These are phyloP conservation scores for Trichosporon inkin DNA, from an alignment of 1,284 basidiomycete genomes.

Conservation along the genomic window DNA sequence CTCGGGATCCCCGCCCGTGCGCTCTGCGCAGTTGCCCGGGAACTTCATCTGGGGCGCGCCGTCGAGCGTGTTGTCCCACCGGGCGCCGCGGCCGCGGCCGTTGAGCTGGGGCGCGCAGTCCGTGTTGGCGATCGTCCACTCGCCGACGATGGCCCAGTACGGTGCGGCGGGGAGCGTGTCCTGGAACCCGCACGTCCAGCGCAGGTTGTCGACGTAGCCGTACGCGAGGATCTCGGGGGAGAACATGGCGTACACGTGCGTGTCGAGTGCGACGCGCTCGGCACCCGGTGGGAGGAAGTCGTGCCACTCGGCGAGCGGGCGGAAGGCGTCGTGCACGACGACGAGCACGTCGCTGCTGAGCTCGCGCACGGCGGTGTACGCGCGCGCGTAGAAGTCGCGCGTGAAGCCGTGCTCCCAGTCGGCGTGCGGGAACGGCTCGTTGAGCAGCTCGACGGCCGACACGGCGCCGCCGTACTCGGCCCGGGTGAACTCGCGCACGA, in stretches of 20 bases:
- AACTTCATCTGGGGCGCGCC: neutral
- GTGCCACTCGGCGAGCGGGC: slow-evolving; percentile 69
- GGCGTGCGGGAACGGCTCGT: slow-evolving; percentile 14
- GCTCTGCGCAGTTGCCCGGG: slow-evolving; percentile 21
- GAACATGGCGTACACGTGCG: slow-evolving; percentile 58
- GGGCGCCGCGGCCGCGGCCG: slow-evolving; percentile 54
- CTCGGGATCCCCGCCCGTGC: slow-evolving; percentile 58
- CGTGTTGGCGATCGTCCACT: slow-evolving; percentile 58
- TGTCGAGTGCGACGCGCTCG: slow-evolving; percentile 32
- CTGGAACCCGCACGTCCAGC: slow-evolving; percentile 58
- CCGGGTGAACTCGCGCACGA: slow-evolving; percentile 53
- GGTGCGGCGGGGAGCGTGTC: slow-evolving; percentile 50
- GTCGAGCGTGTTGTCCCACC: slow-evolving; percentile 65
- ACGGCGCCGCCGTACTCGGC: slow-evolving; percentile 43
- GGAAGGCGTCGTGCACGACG: slow-evolving; percentile 70
- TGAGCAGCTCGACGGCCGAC: slow-evolving; percentile 27
- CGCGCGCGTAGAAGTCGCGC: slow-evolving; percentile 54
- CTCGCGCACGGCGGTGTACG: slow-evolving; percentile 12
- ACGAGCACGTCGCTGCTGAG: slow-evolving; percentile 8
- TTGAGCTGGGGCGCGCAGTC: slow-evolving; percentile 20
- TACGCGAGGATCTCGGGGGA: slow-evolving; percentile 30
- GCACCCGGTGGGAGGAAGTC: slow-evolving; percentile 58
- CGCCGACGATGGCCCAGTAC: slow-evolving; percentile 72
- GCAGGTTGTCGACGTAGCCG: slow-evolving; percentile 40
- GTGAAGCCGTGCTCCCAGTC: neutral